Evolutionary conservation across 768 basidiomycete species (phyloP), one percentile per base, ranked within the genome.

Genomic region (Cubamyces lactineus): DNA sequence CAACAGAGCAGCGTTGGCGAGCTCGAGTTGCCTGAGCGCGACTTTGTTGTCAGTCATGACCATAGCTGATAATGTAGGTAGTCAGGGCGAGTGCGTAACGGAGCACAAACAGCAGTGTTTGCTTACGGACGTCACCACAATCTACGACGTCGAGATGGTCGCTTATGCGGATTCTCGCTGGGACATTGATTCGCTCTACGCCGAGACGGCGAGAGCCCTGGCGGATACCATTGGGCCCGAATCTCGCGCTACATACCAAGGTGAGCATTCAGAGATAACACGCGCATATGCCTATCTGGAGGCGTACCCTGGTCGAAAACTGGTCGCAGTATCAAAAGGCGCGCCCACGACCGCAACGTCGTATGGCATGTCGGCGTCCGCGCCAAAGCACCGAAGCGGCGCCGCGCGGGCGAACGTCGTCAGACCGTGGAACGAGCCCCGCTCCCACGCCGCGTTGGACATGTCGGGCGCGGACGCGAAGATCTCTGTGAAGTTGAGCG

Each of bases 221-320:
- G 26, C 73, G 73, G 57, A 74, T 75, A 12, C 72, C 73, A 38
- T 73, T 74, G 16, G 73, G 73, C 0, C 74, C 74, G 39, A 75
- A 75, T 3, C 73, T 70, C 26, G 73, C 71, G 13, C 69, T 70
- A 57, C 6, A 30, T 21, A 19, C 30, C 8, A 48, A 3, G 11
- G 42, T 16, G 11, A 43, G 42, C 16, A 43, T 7, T n/a, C 17
- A 34, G 34, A 34, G 9, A 34, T 4, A 34, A 34, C 1, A 11
- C 9, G 34, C 9, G 34, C 11, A 6, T 1, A 11, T 34, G 34
- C 34, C 34, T 34, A 11, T 34, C 24, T n/a, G 17, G 15, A 45
- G 16, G 50, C 69, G 26, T 48, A 73, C 70, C 74, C 73, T 11
- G 74, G 73, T 2, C 74, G 67, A 53, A 66, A 75, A 52, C 70